Conservation (phyloP, 306 rosid species). For the Aeschynomene evenia region DNA sequence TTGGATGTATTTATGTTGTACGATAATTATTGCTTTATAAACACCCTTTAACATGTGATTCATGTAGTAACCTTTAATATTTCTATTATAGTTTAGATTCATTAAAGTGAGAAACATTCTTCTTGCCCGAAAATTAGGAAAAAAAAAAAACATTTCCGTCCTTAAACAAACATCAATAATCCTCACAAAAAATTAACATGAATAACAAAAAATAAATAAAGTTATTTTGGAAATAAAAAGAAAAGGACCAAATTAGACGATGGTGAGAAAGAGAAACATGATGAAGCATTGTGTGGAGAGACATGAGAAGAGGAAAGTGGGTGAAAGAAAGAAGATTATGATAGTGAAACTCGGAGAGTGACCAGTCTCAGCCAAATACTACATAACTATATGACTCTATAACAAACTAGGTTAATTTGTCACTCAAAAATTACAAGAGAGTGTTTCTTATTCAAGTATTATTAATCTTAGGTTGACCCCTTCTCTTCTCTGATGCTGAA, state of each 20-base stretch:
- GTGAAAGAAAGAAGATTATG: conserved; percentile 24
- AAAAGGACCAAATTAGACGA: background rate
- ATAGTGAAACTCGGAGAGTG: conserved; percentile 33
- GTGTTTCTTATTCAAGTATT: background rate
- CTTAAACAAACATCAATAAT: background rate
- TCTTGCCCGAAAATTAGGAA: background rate
- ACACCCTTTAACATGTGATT: background rate
- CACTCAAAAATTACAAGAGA: background rate
- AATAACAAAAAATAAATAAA: background rate
- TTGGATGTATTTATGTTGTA: too few species aligned
- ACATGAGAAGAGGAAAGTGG: conserved; percentile 34
- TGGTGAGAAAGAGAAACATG: conserved; percentile 3
- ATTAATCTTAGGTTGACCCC: background rate
- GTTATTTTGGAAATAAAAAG: background rate
- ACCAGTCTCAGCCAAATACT: background rate
- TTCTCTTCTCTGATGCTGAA: conserved; percentile 25
- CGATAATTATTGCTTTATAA: too few species aligned
- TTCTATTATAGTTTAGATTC: background rate
- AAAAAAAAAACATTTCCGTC: background rate
- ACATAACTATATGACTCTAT: background rate
- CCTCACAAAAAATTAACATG: background rate
- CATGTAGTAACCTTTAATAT: background rate
- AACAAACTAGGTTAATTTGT: conserved; percentile 10
- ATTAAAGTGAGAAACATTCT: background rate
- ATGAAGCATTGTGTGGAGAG: conserved; percentile 34